These are phyloP conservation scores for Phaeophleospora eucalypticola DNA, from an alignment of 2,329 filamentous ascomycete genomes.

Conservation along the genomic window DNA sequence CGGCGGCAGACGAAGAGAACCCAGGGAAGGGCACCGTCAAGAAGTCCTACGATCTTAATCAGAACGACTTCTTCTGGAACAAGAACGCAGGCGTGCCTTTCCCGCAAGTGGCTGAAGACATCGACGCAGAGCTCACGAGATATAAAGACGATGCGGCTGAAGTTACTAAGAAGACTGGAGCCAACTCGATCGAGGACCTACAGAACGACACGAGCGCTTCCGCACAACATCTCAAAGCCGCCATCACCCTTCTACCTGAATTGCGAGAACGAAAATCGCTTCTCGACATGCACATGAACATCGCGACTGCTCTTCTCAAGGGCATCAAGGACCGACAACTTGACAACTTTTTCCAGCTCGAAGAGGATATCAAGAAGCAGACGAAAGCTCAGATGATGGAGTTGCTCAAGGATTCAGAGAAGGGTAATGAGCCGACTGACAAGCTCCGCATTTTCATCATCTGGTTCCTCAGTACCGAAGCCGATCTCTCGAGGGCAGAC, in stretches of 20 bases:
- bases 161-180: slow-evolving; percentile 91
- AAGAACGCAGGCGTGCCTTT: slow-evolving; percentile 89
- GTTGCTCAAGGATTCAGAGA: slow-evolving; percentile 72
- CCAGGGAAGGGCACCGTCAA: slow-evolving; percentile 72
- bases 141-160: slow-evolving; percentile 95
- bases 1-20: slow-evolving; percentile 71
- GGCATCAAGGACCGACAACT: slow-evolving; percentile 94
- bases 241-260: slow-evolving; percentile 88
- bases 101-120: slow-evolving; percentile 92
- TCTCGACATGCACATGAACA: slow-evolving; percentile 99
- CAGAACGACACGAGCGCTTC: slow-evolving; percentile 84
- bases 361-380: slow-evolving; percentile 89
- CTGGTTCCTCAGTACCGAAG: slow-evolving; percentile 91
- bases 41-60: slow-evolving; percentile 82
- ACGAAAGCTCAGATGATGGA: slow-evolving; percentile 86
- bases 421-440: slow-evolving; percentile 79
- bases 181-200: slow-evolving; percentile 86
- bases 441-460: slow-evolving; percentile 94
- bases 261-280: slow-evolving; percentile 87
- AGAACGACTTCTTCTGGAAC: slow-evolving; percentile 94
- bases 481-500: slow-evolving; percentile 76
- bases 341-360: slow-evolving; percentile 92
- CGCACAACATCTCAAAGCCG: slow-evolving; percentile 91
- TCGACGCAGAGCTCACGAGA: slow-evolving; percentile 84
- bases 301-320: slow-evolving; percentile 70